Evolutionary conservation across 768 basidiomycete genomes (phyloP).

Genomic region (Suillus americanus): DNA sequence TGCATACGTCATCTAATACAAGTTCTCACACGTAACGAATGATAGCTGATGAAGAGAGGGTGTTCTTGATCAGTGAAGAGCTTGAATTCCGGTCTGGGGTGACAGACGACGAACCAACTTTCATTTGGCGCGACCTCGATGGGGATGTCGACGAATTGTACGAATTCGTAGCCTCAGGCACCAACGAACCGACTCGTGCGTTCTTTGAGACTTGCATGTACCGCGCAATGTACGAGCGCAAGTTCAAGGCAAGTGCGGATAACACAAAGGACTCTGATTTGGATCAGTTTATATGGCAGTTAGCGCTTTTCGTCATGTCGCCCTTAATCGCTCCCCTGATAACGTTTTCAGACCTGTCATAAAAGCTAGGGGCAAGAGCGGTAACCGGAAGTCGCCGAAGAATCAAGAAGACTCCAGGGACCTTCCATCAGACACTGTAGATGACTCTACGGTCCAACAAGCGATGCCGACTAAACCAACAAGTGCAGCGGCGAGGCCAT

Average conservation of each 20-base stretch:
- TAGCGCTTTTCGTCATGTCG: slow-evolving; percentile 32
- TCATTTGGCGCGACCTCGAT: slow-evolving; percentile 89
- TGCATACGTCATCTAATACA: background rate
- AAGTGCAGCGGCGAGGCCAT: slow-evolving; percentile 14
- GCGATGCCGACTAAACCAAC: slow-evolving; percentile 16
- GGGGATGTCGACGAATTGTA: slow-evolving; percentile 92
- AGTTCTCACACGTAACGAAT: slow-evolving; percentile 8
- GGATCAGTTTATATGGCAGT: slow-evolving; percentile 82
- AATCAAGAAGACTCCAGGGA: slow-evolving; percentile 12
- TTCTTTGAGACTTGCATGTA: slow-evolving; percentile 96
- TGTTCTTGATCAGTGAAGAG: slow-evolving; percentile 88
- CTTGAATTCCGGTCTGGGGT: slow-evolving; percentile 81
- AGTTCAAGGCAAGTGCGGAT: slow-evolving; percentile 73
- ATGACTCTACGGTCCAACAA: slow-evolving; percentile 11
- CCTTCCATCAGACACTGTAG: slow-evolving; percentile 5
- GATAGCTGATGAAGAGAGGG: slow-evolving; percentile 89
- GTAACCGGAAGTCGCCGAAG: slow-evolving; percentile 15
- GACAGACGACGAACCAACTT: slow-evolving; percentile 74
- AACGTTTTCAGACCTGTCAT: slow-evolving; percentile 21
- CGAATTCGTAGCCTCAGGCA: slow-evolving; percentile 84
- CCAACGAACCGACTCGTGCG: slow-evolving; percentile 72
- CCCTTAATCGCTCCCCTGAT: background rate
- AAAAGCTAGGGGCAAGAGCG: slow-evolving; percentile 19
- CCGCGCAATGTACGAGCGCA: slow-evolving; percentile 95
- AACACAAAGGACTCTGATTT: slow-evolving; percentile 65